These are phyloP conservation scores for Auricularia sp. DNA, from an alignment of 768 basidiomycete genomes.

Conservation along the genomic window DNA sequence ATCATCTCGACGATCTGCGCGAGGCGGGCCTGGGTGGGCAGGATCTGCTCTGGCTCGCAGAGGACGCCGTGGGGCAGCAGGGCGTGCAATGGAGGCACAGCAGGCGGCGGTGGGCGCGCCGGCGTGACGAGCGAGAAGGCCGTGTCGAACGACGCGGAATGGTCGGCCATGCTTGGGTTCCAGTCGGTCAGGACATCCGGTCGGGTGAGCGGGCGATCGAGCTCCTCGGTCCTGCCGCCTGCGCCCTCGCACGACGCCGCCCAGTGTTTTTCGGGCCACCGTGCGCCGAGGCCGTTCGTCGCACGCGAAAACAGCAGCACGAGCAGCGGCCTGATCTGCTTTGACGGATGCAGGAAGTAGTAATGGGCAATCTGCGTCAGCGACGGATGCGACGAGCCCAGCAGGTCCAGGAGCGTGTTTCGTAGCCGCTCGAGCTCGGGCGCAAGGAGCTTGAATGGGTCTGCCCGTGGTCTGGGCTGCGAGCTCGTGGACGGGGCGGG, in stretches of 20 bases:
- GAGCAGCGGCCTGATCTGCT: slow-evolving; percentile 82
- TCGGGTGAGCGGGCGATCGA: slow-evolving; percentile 71
- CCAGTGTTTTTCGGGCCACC: slow-evolving; percentile 53
- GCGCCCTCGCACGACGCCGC: slow-evolving; percentile 48
- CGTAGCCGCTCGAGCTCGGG: slow-evolving; percentile 66
- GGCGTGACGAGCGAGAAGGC: slow-evolving; percentile 38
- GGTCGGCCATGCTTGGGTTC: slow-evolving; percentile 79
- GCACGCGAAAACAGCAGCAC: slow-evolving; percentile 86
- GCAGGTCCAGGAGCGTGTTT: slow-evolving; percentile 59
- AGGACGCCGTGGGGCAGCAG: slow-evolving; percentile 24
- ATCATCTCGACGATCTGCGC: slow-evolving; percentile 98
- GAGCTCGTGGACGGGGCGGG: not conserved
- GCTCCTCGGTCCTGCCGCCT: slow-evolving; percentile 43
- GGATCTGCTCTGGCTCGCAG: slow-evolving; percentile 32
- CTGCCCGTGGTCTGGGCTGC: slow-evolving; percentile 24
- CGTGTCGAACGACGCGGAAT: slow-evolving; percentile 55
- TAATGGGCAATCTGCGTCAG: slow-evolving; percentile 83
- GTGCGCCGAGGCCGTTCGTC: slow-evolving; percentile 76
- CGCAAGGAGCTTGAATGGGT: slow-evolving; percentile 63
- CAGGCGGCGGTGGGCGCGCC: slow-evolving; percentile 30
- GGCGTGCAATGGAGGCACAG: slow-evolving; percentile 19
- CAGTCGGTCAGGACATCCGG: slow-evolving; percentile 83
- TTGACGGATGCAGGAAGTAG: slow-evolving; percentile 84
- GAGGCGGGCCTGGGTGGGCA: slow-evolving; percentile 85
- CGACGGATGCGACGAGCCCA: slow-evolving; percentile 83